A percentile compares a stretch with the other conserved stretches of the same genome.
Conservation (phyloP, 352 stramenopile genomes). For the Phytophthora pistaciae region DNA sequence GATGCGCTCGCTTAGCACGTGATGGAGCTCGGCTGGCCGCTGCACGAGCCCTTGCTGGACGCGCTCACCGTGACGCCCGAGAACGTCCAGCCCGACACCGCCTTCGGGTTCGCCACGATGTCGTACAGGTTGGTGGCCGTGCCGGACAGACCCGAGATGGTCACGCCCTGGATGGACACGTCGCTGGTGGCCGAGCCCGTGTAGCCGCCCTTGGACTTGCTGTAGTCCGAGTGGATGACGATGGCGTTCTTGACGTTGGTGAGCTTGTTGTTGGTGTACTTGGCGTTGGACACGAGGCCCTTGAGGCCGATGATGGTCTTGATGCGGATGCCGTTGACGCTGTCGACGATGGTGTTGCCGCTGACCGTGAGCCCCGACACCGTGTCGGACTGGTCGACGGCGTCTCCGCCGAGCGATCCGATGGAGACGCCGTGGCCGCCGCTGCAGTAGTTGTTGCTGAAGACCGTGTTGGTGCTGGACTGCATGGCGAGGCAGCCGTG, state of each 20-base stretch:
- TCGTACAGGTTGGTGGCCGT: conserved; percentile 29
- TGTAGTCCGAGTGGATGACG: conserved; percentile 25
- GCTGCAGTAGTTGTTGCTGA: conserved; percentile 18
- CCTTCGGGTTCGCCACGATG: conserved; percentile 23
- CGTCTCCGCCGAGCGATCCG: conserved; percentile 31
- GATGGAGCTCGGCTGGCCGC: background rate
- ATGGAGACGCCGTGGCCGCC: conserved; percentile 36
- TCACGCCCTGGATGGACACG: conserved; percentile 2
- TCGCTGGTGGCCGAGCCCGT: background rate
- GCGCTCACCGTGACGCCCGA: background rate
- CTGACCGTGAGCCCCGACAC: conserved; percentile 22
- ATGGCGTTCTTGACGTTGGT: conserved; percentile 8
- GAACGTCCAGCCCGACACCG: conserved; percentile 19
- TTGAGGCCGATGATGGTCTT: conserved; percentile 3
- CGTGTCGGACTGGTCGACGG: conserved; percentile 12
- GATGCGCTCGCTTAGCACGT: background rate
- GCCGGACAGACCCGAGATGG: conserved; percentile 16
- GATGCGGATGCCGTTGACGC: conserved; percentile 7
- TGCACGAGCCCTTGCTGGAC: background rate
- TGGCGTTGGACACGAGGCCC: conserved; percentile 1
- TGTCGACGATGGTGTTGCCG: conserved; percentile 29
- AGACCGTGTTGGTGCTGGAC: conserved; percentile 5
- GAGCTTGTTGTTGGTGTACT: conserved; percentile 6
- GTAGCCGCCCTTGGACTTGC: conserved; percentile 15
- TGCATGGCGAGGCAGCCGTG: conserved; percentile 7